Evolutionary conservation across 208 protist genomes (phyloP), one percentile per base, ranked within the genome.

Genomic region (Wallacemonas sp.): DNA sequence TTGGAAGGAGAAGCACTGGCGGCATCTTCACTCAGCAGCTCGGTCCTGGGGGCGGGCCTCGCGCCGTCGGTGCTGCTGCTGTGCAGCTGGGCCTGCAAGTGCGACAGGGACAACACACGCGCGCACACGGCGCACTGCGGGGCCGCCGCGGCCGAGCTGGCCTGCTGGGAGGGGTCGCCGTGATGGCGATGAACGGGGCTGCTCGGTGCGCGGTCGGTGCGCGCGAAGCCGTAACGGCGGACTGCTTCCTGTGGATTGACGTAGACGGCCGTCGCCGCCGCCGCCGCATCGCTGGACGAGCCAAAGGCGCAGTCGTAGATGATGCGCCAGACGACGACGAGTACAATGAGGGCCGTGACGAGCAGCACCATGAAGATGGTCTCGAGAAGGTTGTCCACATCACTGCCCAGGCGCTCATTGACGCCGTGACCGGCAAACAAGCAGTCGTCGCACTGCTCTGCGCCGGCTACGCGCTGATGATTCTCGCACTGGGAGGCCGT

Each of bases 171-270:
- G 11, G 20, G 28, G 29, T n/a, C n/a, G 11, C 44, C 8, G 42
- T 31, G 48, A n/a, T 50, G 50, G 18, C 31, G 63, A n/a, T 48
- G 45, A 8, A 70, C 12, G 20, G 65, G 65, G 45, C 55, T 70
- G 50, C 65, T 70, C 2, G 65, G 65, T 39, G 67, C n/a, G 26
- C 31, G 28, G 20, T 70, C 78, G 20, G 18, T 71, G 4, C 42
- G 44, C 62, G 42, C 57, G 61, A 86, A 86, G 20, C 81, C 81
- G 59, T 86, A 75, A 41, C 81, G 81, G 33, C 81, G 67, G 14
- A 86, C 74, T 26, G 65, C 38, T 25, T 73, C 50, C 46, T 86
- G 81, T 1, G 52, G 52, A 22, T 4, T 20, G 16, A 59, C 14
- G 36, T 16, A 41, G 14, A 14, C 4, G n/a, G 12, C 31, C 3